phyloP scores from a whole-genome alignment of 2,329 filamentous ascomycete genomes.

The Daldinia eschscholtzii region DNA sequence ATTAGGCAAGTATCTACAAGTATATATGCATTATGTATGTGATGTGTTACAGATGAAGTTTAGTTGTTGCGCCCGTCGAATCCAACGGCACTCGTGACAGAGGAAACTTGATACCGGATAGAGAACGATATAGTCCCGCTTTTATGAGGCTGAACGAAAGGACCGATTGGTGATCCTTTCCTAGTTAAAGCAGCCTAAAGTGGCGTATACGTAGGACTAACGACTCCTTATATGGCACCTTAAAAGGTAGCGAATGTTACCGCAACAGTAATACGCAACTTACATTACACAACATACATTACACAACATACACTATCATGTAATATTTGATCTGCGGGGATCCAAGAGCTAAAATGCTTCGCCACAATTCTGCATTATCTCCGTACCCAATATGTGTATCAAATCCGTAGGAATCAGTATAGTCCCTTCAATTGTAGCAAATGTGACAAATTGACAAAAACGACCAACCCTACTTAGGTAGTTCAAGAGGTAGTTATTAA shows the following conservation, averaged over 20 bases:
- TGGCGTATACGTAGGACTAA: neutral
- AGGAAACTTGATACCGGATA: neutral
- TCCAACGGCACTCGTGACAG: neutral
- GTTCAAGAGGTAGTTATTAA: neutral
- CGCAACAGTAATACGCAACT: neutral
- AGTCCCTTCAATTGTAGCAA: neutral
- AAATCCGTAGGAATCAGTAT: neutral
- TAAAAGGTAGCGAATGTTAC: neutral
- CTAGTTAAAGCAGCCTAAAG: neutral
- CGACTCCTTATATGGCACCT: neutral
- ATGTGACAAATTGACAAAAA: neutral
- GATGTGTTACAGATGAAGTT: neutral
- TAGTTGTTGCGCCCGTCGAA: neutral
- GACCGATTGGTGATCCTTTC: slow-evolving; percentile 4
- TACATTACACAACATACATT: no score
- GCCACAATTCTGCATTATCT: slow-evolving; percentile 1
- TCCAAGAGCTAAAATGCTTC: neutral
- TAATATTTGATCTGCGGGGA: neutral
- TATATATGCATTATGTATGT: neutral
- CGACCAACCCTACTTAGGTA: neutral
- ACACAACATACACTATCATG: no score
- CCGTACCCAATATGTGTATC: neutral
- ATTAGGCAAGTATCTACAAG: neutral
- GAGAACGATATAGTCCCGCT: neutral
- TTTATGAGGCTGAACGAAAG: slow-evolving; percentile 10